Conservation (phyloP, 768 basidiomycete species). For the Boletus insuetus region DNA sequence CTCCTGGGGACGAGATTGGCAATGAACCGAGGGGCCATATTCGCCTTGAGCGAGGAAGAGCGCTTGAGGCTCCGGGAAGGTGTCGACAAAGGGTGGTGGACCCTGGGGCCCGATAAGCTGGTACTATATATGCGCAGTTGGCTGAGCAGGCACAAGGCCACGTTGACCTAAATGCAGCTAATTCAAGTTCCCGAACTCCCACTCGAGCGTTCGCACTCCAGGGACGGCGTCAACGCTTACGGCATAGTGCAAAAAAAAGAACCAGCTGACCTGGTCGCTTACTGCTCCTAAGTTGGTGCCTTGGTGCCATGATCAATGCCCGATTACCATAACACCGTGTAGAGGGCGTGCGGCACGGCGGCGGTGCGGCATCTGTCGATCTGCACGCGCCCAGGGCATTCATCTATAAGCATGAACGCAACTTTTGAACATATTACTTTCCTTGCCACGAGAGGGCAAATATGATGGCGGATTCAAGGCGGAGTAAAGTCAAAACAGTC, state of each 20-base stretch:
- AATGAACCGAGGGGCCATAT: conserved; percentile 36
- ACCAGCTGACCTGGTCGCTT: conserved; percentile 7
- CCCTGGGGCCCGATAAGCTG: neutral
- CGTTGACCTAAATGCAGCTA: conserved; percentile 13
- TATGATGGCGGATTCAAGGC: neutral
- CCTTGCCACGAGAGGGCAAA: too few species aligned
- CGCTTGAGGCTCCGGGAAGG: neutral
- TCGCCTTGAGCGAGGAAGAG: neutral
- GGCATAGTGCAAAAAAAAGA: conserved; percentile 3
- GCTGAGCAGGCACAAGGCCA: conserved; percentile 7
- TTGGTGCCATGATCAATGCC: neutral
- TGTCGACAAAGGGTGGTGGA: neutral
- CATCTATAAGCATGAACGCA: neutral
- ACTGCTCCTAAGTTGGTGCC: neutral
- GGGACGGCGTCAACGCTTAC: conserved; percentile 17
- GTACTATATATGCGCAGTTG: conserved; percentile 3
- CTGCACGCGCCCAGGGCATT: neutral
- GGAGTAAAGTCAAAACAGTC: neutral
- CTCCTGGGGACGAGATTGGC: conserved; percentile 47
- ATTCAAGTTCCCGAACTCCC: neutral
- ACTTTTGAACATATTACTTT: neutral
- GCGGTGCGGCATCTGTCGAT: too few species aligned
- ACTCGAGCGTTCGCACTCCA: conserved; percentile 8
- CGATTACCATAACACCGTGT: neutral
- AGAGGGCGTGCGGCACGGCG: neutral